Evolutionary conservation across 1,139 yeast genomes (phyloP).

Genomic region (Zygoascus hellenicus): DNA sequence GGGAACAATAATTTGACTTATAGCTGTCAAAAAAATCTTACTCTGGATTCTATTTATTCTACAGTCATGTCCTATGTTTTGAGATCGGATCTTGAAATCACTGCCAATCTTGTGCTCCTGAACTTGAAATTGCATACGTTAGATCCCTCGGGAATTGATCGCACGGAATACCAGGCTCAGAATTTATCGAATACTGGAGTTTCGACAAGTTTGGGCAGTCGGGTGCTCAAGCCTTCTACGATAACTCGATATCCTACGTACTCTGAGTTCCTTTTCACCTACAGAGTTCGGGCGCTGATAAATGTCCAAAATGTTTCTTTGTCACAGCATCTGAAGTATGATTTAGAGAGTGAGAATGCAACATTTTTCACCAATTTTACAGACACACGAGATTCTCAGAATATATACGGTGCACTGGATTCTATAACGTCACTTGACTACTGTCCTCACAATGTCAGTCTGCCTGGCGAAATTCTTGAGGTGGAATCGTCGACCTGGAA

Average conservation of each 20-base stretch:
- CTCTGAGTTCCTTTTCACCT: conserved; percentile 39
- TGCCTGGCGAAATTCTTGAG: background rate
- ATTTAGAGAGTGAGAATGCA: conserved; percentile 11
- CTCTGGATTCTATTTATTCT: conserved; percentile 38
- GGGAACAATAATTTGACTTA: conserved; percentile 10
- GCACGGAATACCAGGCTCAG: conserved; percentile 12
- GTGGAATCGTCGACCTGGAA: background rate
- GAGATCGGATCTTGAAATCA: conserved; percentile 50
- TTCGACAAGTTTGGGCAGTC: conserved; percentile 18
- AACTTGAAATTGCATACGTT: conserved; percentile 42
- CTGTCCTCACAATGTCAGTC: background rate
- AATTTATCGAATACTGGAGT: conserved; percentile 10
- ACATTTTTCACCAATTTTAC: conserved; percentile 9
- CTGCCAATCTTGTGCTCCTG: conserved; percentile 50
- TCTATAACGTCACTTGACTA: background rate
- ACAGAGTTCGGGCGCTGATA: conserved; percentile 39
- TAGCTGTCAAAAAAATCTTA: conserved; percentile 43
- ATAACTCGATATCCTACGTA: conserved; percentile 37
- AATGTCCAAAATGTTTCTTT: conserved; percentile 19
- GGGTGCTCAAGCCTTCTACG: conserved; percentile 24
- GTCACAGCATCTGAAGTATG: conserved; percentile 15
- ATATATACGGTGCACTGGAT: background rate
- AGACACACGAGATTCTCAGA: background rate
- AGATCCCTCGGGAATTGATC: conserved; percentile 22
- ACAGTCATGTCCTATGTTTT: conserved; percentile 39